Base-by-base conservation (phyloP, 2,329 filamentous ascomycete species). In the Thielaviopsis punctulata region DNA sequence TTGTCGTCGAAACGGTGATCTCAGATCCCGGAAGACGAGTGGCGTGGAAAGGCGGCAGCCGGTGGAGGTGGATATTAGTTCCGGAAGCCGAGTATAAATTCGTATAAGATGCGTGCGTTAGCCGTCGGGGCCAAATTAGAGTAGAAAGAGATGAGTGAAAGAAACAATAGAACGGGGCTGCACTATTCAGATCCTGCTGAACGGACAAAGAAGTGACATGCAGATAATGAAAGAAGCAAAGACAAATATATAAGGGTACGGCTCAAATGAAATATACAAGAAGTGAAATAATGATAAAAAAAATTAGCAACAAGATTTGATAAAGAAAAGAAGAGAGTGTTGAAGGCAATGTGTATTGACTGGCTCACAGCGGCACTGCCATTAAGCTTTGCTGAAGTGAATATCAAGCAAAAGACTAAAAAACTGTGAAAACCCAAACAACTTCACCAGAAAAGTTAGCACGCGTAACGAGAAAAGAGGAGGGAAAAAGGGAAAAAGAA, bases 111-210 rank as follows among this genome's bases (percentile, higher is more conserved):
- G 4, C 25, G 15, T 22, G n/a, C 15, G 30, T 24, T 43, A n/a
- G 45, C 44, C 27, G 24, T 45, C 56, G 51, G 56, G n/a, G n/a
- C n/a, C n/a, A n/a, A n/a, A 46, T 41, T 45, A 21, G 23, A 30
- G 9, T 30, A 41, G 18, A 48, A 8, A 27, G 6, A 15, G 45
- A 25, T 12, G 13, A 47, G 21, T 19, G 22, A 51, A 50, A 24
- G 36, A 24, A 23, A 22, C 23, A 15, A 13, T 36, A 36, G 19
- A 39, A 49, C 19, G 48, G 41, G 49, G 39, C 36, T 39, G 48
- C 30, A 46, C 23, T 53, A 68, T 73, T 75, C 73, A 75, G 72
- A 73, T 66, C 72, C 72, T 69, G 72, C 72, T 75, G 72, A 75
- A 74, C 59, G 60, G 59, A 59, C 60, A 59, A 60, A 58, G 55